phyloP scores from a whole-genome alignment of 306 rosid species.

The Cicer pinnatifidum region DNA sequence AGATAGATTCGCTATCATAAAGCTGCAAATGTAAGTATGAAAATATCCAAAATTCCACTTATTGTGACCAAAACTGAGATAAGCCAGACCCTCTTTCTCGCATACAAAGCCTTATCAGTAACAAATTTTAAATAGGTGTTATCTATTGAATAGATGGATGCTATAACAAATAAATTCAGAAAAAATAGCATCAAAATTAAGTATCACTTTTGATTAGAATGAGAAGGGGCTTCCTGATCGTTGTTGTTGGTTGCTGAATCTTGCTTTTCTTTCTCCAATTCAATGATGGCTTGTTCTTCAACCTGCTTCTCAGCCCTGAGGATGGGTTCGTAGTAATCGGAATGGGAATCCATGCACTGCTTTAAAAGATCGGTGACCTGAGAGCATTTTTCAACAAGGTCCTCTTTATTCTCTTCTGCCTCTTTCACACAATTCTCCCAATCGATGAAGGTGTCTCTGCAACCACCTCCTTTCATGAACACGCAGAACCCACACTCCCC shows the following conservation, averaged over 20 bases:
- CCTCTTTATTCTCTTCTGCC: conserved; percentile 65
- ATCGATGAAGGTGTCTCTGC: conserved; percentile 62
- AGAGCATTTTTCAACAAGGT: conserved; percentile 69
- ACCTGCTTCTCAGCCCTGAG: conserved; percentile 70
- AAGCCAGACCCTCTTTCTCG: neutral
- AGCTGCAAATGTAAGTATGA: conserved; percentile 19
- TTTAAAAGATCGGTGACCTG: conserved; percentile 55
- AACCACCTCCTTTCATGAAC: conserved; percentile 86
- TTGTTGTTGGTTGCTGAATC: conserved; percentile 5
- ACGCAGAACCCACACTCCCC: conserved; percentile 91
- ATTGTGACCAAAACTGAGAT: conserved; percentile 41
- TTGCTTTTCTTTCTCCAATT: conserved; percentile 62
- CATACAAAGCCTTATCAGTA: neutral
- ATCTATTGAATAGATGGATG: neutral
- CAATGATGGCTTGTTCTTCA: conserved; percentile 60
- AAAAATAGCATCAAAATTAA: neutral
- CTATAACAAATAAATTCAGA: neutral
- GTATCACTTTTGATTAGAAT: conserved; percentile 28
- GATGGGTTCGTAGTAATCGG: conserved; percentile 76
- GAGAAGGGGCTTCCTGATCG: neutral
- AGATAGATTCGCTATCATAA: conserved; percentile 5
- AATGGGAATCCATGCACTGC: conserved; percentile 73
- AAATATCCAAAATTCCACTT: conserved; percentile 34
- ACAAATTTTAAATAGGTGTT: neutral
- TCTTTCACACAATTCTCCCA: conserved; percentile 81